Percentiles rank a stretch among this genome's conserved stretches.
These are phyloP conservation scores for Collybiopsis confluens DNA, from an alignment of 768 basidiomycete genomes.

Conservation along the genomic window DNA sequence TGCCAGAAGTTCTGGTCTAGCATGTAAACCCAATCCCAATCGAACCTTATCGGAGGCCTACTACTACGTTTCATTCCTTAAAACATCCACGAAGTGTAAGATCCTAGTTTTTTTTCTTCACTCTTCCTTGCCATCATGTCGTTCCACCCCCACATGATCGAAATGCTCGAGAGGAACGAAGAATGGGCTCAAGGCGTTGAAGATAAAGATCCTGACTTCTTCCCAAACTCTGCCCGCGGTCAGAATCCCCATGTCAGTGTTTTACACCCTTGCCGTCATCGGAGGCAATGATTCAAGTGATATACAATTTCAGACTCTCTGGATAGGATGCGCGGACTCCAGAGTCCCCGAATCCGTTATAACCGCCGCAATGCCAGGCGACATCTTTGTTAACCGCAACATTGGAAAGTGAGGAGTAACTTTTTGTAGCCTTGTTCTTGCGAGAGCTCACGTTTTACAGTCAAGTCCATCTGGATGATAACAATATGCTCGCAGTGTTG, in stretches of 20 bases:
- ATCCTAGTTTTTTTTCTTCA: no score
- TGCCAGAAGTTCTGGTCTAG: no score
- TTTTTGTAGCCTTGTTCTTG: not conserved
- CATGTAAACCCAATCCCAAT: no score
- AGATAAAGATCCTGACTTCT: not conserved
- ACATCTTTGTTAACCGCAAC: constrained; percentile 81
- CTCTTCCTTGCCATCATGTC: no score
- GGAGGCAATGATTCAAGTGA: not conserved
- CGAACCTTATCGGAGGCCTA: no score
- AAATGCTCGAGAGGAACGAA: not conserved
- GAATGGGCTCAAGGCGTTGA: not conserved
- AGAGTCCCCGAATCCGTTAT: constrained; percentile 79
- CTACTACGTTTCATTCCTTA: no score
- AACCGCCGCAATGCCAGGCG: constrained; percentile 66
- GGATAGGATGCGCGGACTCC: constrained; percentile 84
- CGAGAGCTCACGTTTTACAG: constrained; percentile 27
- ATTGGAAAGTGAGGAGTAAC: constrained; percentile 68
- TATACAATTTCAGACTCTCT: constrained; percentile 49
- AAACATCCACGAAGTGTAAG: no score
- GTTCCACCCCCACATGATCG: no score
- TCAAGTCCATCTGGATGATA: constrained; percentile 72
- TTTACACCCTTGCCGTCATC: not conserved
- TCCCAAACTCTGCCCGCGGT: not conserved
- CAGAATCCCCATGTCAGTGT: not conserved
- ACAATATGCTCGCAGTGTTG: constrained; percentile 66